A percentile compares a stretch with the other conserved stretches of the same genome.
Evolutionary conservation across 768 basidiomycete species (phyloP).

Genomic region (Russula olivacea): DNA sequence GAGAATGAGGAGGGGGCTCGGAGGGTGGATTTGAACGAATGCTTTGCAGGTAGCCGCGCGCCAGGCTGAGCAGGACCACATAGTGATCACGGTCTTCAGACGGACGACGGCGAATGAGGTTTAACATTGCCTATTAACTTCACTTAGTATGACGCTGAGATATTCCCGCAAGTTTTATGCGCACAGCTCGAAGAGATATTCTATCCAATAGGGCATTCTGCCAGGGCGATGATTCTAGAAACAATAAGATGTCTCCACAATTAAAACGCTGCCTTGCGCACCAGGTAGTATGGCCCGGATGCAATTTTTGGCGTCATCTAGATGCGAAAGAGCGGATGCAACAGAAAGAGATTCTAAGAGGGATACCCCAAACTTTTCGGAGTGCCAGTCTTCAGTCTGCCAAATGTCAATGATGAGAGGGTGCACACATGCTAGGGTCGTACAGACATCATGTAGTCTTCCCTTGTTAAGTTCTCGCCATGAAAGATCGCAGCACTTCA

Average conservation of each 20-base stretch:
- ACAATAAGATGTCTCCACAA: not conserved
- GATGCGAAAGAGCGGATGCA: conserved; percentile 43
- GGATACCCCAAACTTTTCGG: conserved; percentile 80
- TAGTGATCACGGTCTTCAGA: conserved; percentile 37
- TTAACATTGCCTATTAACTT: conserved; percentile 41
- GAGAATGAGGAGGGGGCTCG: conserved; percentile 40
- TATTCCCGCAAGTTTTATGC: not conserved
- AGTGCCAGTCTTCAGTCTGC: conserved; percentile 84
- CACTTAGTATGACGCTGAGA: not conserved
- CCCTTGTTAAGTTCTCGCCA: conserved; percentile 81
- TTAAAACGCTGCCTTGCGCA: not conserved
- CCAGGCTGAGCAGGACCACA: conserved; percentile 35
- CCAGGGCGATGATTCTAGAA: conserved; percentile 20
- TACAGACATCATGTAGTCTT: conserved; percentile 63
- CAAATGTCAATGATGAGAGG: conserved; percentile 22
- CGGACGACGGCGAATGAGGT: conserved; percentile 43
- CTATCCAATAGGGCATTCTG: conserved; percentile 19
- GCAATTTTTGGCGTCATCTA: conserved; percentile 64
- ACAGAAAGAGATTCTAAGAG: conserved; percentile 61
- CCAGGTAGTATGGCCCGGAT: conserved; percentile 32
- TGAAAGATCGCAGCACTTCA: conserved; percentile 76
- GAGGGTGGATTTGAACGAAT: conserved; percentile 37
- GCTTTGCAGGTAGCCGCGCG: conserved; percentile 38
- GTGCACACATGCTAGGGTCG: conserved; percentile 6
- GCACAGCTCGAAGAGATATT: conserved; percentile 21